Evolutionary conservation across 176 grass and related monocot species (phyloP).

Genomic region (Oropetium thomaeum): DNA sequence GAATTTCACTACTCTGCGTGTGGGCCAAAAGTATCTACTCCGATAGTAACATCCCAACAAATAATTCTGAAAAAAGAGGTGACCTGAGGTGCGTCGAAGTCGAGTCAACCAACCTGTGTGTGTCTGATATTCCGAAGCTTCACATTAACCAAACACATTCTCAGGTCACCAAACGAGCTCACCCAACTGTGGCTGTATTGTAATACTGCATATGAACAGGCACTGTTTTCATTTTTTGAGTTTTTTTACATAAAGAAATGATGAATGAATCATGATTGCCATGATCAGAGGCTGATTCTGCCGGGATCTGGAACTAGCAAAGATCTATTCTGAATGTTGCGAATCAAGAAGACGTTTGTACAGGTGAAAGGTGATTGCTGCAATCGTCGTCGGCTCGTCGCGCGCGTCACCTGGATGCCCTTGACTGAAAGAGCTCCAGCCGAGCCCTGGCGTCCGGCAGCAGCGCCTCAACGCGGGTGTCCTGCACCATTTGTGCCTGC

Average conservation of each 20-base stretch:
- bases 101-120: slow-evolving; percentile 10
- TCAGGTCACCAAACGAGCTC: neutral
- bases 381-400: no score
- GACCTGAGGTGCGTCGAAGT: neutral
- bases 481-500: slow-evolving; percentile 72
- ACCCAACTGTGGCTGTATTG: neutral
- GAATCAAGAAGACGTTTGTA: neutral
- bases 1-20: no score
- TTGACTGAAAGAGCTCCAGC: slow-evolving; percentile 76
- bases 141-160: neutral
- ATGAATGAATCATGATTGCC: neutral
- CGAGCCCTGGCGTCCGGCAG: slow-evolving; percentile 54
- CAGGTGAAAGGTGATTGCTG: neutral
- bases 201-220: neutral
- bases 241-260: neutral
- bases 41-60: neutral
- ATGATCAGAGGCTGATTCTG: neutral
- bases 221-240: neutral
- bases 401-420: slow-evolving; percentile 40
- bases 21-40: neutral
- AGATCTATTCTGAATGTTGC: slow-evolving; percentile 28
- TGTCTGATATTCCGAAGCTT: neutral
- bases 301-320: slow-evolving; percentile 3
- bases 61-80: neutral
- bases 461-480: slow-evolving; percentile 53